Evolutionary conservation across 2,329 filamentous ascomycete species (phyloP), one percentile per base, ranked within the genome.

Genomic region (Cladosporium sp.): DNA sequence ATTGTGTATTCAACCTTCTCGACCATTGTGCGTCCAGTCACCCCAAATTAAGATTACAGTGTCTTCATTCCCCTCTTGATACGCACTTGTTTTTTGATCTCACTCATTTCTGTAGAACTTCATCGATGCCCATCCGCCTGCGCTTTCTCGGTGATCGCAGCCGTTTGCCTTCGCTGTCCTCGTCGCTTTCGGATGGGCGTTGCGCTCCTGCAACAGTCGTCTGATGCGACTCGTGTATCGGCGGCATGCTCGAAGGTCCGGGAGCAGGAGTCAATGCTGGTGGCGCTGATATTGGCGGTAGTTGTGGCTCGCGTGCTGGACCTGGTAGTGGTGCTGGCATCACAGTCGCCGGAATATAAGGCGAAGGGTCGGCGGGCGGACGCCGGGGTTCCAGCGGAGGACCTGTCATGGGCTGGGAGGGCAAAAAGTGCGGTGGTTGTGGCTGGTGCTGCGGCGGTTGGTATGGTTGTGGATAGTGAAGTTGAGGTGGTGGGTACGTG

Each of bases 41-140:
- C 15, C 15, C 15, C 8, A 12, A 17, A 47, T 47, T 47, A 47
- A n/a, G 43, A 47, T 47, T 47, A 47, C 43, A 47, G 43, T 17
- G 43, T 17, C 28, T 15, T 6, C 15, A 11, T 11, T 30, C 2
- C 15, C 22, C 4, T n/a, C 25, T 25, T 6, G 6, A 25, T 25
- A 25, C 25, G 25, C 25, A 25, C 6, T 25, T 6, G 3, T 3
- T 6, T 3, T 25, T 25, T 25, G 25, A 25, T 25, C 25, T 25
- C 30, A 8, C 30, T 56, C 36, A 56, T 20, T 56, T 56, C n/a
- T 71, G 70, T 50, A 72, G 59, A 28, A 72, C 69, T 43, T 72
- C 69, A 47, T 69, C 63, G 9, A 72, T 68, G 4, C 65, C 69
- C 60, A 72, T 64, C 19, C 68, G 63, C 30, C 67, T 62, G 22